Percentiles rank a stretch among this genome's conserved stretches.
These are phyloP conservation scores for Aspergillus hortae DNA, from an alignment of 2,329 filamentous ascomycete genomes.

Conservation along the genomic window DNA sequence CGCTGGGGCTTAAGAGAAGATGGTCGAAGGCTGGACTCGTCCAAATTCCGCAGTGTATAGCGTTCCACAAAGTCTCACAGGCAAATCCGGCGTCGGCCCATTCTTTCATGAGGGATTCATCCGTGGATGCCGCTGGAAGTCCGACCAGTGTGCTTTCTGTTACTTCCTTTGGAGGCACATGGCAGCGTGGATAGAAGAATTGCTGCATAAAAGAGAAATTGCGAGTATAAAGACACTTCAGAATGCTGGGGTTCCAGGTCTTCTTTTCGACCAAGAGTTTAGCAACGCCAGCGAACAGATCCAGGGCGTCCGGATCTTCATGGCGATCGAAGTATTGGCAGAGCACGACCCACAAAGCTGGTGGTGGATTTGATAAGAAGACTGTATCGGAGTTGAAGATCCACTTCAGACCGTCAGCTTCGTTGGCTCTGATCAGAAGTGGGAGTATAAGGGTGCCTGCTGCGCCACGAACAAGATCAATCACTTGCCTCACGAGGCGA, in stretches of 20 bases:
- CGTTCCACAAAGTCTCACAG: neutral
- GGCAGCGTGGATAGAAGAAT: neutral
- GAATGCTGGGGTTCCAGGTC: neutral
- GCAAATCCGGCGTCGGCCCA: neutral
- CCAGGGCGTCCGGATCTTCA: neutral
- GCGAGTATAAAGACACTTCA: neutral
- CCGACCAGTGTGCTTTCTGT: neutral
- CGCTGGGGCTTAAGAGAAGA: neutral
- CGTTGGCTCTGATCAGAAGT: neutral
- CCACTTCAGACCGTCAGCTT: neutral
- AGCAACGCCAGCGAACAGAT: neutral
- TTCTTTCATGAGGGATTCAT: neutral
- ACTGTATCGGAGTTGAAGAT: neutral
- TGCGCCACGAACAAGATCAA: neutral
- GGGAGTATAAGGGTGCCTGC: neutral
- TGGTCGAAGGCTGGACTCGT: neutral
- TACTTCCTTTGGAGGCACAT: neutral
- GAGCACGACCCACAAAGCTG: neutral
- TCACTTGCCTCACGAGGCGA: neutral
- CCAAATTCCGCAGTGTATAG: neutral
- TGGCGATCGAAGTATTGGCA: neutral
- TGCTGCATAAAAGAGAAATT: neutral
- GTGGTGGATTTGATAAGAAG: neutral
- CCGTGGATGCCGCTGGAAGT: neutral
- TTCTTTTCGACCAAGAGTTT: neutral